Evolutionary conservation across 1,284 basidiomycete genomes (phyloP), one percentile per base, ranked within the genome.

Genomic region (Dichomitus squalens): DNA sequence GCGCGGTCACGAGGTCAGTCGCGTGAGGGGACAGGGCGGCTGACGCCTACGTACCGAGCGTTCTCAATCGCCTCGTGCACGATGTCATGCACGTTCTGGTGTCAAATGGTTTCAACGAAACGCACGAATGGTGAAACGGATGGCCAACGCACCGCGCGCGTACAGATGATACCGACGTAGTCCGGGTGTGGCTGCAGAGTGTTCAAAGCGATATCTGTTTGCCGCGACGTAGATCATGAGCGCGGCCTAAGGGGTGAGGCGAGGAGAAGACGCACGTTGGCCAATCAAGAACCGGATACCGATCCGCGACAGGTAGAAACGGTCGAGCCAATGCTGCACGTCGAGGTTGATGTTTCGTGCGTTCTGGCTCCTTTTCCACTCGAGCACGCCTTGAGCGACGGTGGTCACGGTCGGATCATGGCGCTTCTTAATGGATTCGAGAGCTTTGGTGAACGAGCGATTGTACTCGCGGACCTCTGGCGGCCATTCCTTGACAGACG

Each of bases 51-150:
- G n/a, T 38, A 70, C 68, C 95, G 86, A 4, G 97, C 95, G 72
- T 99, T 99, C 74, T 99, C 96, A 66, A 99, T 98, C 0, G 97
- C 94, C 80, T 99, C 97, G 72, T 94, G 92, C n/a, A 96, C 89
- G 60, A 97, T 96, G 70, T 97, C 94, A 66, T 95, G 93, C 0
- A 98, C 88, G 72, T 95, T 97, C 83, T 92, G 63, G 47, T 46
- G 3, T 23, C 51, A 51, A 53, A 49, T 7, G 53, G 55, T 38
- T 57, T 56, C 34, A 29, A 51, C 38, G 21, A 36, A 58, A 47
- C 43, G 52, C 52, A 27, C 20, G 5, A 21, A 8, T 25, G 39
- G 44, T 18, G 52, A 7, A 46, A 34, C 55, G 35, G 11, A 34
- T 51, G 35, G 48, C 23, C 35, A 51, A 79, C 87, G 66, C 63